phyloP scores from a whole-genome alignment of 805 yeast genomes.

The Candida loeiensis region DNA sequence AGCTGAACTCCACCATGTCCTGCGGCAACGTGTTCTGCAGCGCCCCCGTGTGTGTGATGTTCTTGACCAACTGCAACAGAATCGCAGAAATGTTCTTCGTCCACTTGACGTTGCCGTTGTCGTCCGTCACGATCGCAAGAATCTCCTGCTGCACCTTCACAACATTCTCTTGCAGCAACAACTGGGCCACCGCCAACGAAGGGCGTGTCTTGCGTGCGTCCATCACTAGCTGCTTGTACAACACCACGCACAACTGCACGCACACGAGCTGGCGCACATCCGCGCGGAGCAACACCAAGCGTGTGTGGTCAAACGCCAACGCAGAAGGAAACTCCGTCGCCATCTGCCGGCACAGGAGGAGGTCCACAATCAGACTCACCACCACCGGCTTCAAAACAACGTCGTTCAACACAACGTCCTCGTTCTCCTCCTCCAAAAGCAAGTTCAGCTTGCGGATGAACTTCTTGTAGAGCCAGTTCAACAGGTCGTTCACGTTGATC shows the following conservation, averaged over 20 bases:
- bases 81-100: constrained; percentile 74
- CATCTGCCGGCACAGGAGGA: constrained; percentile 77
- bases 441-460: constrained; percentile 18
- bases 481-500: constrained; percentile 55
- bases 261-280: constrained; percentile 85
- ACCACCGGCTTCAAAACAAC: constrained; percentile 34
- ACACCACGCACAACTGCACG: constrained; percentile 64
- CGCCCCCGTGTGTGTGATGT: constrained; percentile 21
- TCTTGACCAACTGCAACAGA: constrained; percentile 61
- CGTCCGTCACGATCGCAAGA: constrained; percentile 76
- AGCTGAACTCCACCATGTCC: constrained; percentile 53
- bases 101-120: constrained; percentile 87
- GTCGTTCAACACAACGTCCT: constrained; percentile 14
- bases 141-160: constrained; percentile 63
- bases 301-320: constrained; percentile 77
- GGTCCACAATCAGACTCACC: constrained; percentile 53
- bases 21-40: constrained; percentile 29
- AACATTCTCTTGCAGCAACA: constrained; percentile 35
- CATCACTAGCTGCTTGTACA: constrained; percentile 64
- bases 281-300: constrained; percentile 73
- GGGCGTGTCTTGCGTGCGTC: constrained; percentile 16
- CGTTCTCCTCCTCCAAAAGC: constrained; percentile 12
- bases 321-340: constrained; percentile 79
- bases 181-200: constrained; percentile 19
- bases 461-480: constrained; percentile 59